phyloP scores from a whole-genome alignment of 176 grass and related monocot species.

The Miscanthus lutarioriparius region DNA sequence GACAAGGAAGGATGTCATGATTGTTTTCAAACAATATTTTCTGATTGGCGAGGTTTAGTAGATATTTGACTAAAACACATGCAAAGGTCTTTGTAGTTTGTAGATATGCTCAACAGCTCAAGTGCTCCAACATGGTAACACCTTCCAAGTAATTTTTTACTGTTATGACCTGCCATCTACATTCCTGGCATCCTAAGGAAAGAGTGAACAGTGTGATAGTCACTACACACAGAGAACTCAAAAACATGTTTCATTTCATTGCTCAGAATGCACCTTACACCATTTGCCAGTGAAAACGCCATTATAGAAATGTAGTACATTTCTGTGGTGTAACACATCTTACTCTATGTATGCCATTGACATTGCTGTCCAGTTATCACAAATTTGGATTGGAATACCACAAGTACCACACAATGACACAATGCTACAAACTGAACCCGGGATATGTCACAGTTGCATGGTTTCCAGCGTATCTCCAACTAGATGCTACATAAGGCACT shows the following conservation, averaged over 20 bases:
- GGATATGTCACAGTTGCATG: background rate
- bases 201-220: background rate
- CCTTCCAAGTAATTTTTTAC: background rate
- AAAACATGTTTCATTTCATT: background rate
- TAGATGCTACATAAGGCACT: background rate
- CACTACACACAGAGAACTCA: background rate
- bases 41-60: background rate
- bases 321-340: background rate
- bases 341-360: background rate
- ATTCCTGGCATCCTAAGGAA: background rate
- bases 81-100: background rate
- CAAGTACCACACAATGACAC: background rate
- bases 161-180: background rate
- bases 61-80: background rate
- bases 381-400: background rate
- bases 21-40: constrained; percentile 4
- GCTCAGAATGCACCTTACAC: background rate
- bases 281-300: background rate
- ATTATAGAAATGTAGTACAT: background rate
- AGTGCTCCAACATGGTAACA: background rate
- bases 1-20: background rate
- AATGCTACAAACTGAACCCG: background rate
- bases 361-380: background rate
- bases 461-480: background rate
- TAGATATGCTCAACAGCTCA: background rate